Conservation (phyloP, 306 rosid genomes). For the Lithocarpus polystachyus region DNA sequence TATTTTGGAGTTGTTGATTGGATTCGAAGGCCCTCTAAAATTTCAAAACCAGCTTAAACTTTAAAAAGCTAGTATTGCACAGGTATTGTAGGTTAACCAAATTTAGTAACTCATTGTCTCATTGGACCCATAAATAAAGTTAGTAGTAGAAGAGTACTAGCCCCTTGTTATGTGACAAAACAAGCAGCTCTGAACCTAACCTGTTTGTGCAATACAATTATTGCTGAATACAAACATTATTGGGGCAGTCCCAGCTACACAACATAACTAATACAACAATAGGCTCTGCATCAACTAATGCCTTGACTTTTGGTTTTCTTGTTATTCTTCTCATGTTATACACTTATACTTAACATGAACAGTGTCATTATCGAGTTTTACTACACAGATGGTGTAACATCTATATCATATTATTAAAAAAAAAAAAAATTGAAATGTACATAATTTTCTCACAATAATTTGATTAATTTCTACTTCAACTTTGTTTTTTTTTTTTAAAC, state of each 20-base stretch:
- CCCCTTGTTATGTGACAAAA: slow-evolving; percentile 27
- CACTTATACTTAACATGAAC: no score
- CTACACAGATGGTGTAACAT: neutral
- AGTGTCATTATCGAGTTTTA: neutral
- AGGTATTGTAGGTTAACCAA: neutral
- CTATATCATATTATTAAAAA: neutral
- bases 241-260: no score
- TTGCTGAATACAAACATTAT: no score
- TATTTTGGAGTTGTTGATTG: no score
- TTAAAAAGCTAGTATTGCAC: no score
- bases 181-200: slow-evolving; percentile 15
- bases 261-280: no score
- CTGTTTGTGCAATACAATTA: no score
- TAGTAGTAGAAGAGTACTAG: neutral
- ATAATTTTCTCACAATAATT: neutral
- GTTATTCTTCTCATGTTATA: no score
- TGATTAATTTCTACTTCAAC: no score
- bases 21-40: neutral
- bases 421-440: neutral
- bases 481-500: no score
- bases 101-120: neutral
- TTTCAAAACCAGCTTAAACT: slow-evolving; percentile 19
- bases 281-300: no score
- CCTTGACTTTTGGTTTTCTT: no score
- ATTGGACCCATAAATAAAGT: neutral